Evolutionary conservation across 192 early-diverging fungal genomes (phyloP), one percentile per base, ranked within the genome.

Genomic region (Diversispora eburnea): DNA sequence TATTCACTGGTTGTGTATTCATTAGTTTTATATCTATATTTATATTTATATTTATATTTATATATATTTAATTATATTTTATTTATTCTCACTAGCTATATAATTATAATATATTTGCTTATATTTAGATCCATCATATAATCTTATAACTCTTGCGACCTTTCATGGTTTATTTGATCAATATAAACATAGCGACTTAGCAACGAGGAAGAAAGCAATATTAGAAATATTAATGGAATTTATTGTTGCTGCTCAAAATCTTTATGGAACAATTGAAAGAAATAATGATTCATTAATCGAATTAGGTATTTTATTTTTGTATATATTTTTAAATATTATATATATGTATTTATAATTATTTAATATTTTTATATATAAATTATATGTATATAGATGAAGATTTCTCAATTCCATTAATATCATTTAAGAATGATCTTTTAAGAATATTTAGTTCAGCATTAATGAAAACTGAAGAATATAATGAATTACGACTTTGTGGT

Each of bases 381-480:
- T 51, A 52, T 33, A 47, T 67, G 12, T 75, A 39, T 41, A 78
- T 80, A 67, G 84, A 89, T 57, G 64, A 77, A 13, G 87, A 86
- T 39, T 79, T 88, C 67, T 68, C 79, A 15, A 88, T 83, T 8
- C 91, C 92, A 22, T 76, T 95, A 46, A 73, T 89, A 5, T 57
- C 88, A 0, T 92, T 86, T 72, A 94, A 96, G 77, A 87, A 87
- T 74, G 84, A 88, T n/a, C 82, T 93, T 68, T 90, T 94, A 70
- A 86, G 82, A 55, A 76, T 93, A 4, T 96, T 91, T 71, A 86
- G 85, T 19, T 80, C 84, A 8, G 86, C 92, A 8, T 74, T 90
- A 5, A 77, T 89, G 22, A 81, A 88, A 0, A 86, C 87, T 47
- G 90, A 91, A 73, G 91, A 94, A 77, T 91, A 93, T 74, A 88